Percentiles rank a stretch among this genome's conserved stretches.
These are phyloP conservation scores for Xylaria multiplex DNA, from an alignment of 2,329 filamentous ascomycete genomes.

Conservation along the genomic window DNA sequence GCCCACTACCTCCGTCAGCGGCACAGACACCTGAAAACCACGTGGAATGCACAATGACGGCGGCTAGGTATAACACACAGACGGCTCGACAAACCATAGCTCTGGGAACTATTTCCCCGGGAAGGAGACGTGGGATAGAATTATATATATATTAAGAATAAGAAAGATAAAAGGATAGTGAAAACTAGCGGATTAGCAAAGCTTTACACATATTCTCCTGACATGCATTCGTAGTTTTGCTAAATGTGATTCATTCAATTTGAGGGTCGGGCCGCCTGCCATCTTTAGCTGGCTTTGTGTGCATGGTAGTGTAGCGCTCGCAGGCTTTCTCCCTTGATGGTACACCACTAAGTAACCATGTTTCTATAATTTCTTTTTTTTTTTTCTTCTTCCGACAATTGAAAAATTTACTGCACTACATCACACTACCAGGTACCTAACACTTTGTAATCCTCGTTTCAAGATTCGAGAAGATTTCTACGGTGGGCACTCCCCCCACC, in stretches of 20 bases:
- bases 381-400: conserved; percentile 13
- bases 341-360: background rate
- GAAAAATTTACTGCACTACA: background rate
- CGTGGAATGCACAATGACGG: conserved; percentile 26
- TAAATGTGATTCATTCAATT: conserved; percentile 6
- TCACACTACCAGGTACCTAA: background rate
- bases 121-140: background rate
- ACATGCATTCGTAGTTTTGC: background rate
- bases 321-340: background rate
- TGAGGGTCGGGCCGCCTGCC: conserved; percentile 29
- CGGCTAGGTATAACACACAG: conserved; percentile 8
- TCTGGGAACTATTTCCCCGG: background rate
- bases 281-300: background rate
- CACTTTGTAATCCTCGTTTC: conserved; percentile 20
- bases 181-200: background rate
- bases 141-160: background rate
- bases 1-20: conserved; percentile 1
- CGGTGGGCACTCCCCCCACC: conserved; percentile 26
- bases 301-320: background rate
- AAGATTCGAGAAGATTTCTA: conserved; percentile 52
- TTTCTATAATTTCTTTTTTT: conserved; percentile 20
- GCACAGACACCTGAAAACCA: background rate
- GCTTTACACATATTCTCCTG: background rate
- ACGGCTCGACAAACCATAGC: conserved; percentile 10
- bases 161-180: background rate